Conservation (phyloP, 495 filamentous ascomycete genomes). For the Cercophora scortea region DNA sequence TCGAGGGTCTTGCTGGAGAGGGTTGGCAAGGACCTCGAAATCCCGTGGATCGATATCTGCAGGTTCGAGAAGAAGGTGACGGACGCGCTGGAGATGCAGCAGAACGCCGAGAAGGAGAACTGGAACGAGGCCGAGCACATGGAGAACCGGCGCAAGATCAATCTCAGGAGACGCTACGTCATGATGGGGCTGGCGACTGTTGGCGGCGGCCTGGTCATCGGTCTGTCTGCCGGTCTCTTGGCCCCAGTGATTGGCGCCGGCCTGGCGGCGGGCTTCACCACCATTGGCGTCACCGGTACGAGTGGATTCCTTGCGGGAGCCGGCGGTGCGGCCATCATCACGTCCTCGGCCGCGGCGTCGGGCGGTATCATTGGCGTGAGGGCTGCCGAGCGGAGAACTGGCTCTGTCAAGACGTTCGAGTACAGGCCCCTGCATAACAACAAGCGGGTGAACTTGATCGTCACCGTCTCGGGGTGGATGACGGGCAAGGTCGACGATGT, state of each 20-base stretch:
- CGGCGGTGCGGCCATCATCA: constrained; percentile 90
- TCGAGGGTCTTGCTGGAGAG: constrained; percentile 79
- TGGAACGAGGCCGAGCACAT: constrained; percentile 97
- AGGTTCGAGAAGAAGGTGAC: constrained; percentile 96
- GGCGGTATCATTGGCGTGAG: constrained; percentile 77
- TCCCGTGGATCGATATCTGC: constrained; percentile 90
- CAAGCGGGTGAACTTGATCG: constrained; percentile 91
- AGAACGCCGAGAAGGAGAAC: constrained; percentile 82
- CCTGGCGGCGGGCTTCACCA: constrained; percentile 88
- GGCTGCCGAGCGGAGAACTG: constrained; percentile 79
- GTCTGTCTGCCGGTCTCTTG: constrained; percentile 82
- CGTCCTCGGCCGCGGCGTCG: constrained; percentile 77
- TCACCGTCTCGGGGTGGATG: constrained; percentile 97
- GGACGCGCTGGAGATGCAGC: constrained; percentile 95
- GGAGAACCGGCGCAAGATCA: constrained; percentile 73
- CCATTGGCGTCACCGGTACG: constrained; percentile 88
- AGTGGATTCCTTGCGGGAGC: constrained; percentile 82
- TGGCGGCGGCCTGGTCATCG: constrained; percentile 91
- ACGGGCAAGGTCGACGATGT: constrained; percentile 96
- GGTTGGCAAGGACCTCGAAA: constrained; percentile 68
- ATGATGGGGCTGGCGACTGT: constrained; percentile 98
- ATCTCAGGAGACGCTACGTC: constrained; percentile 72
- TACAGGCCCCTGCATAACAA: constrained; percentile 96
- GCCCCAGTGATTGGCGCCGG: constrained; percentile 94
- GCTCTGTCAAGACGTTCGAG: constrained; percentile 91